Evolutionary conservation across 1,139 yeast species (phyloP).

Genomic region (Nematodospora anomalae): DNA sequence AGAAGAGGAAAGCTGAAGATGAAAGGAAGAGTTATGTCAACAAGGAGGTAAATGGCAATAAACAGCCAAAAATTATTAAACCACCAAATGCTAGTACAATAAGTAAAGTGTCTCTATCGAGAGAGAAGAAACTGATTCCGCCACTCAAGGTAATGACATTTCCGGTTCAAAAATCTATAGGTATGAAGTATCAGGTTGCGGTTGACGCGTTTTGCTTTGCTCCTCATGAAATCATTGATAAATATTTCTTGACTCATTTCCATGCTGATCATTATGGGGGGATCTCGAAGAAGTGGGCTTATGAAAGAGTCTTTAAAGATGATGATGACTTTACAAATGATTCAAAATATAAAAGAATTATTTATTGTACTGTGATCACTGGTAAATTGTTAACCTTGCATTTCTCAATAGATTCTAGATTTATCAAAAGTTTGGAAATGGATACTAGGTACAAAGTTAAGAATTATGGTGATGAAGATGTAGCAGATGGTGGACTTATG

Average conservation of each 20-base stretch:
- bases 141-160: conserved; percentile 53
- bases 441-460: conserved; percentile 37
- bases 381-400: conserved; percentile 53
- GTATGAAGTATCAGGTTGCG: conserved; percentile 36
- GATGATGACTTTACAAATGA: conserved; percentile 34
- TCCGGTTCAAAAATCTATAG: conserved; percentile 19
- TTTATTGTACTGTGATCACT: conserved; percentile 74
- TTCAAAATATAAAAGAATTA: conserved; percentile 41
- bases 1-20: conserved; percentile 20
- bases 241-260: conserved; percentile 75
- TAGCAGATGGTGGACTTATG: conserved; percentile 17
- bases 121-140: conserved; percentile 46
- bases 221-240: conserved; percentile 43
- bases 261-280: conserved; percentile 96
- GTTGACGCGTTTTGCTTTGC: conserved; percentile 71
- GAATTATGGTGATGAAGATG: conserved; percentile 13
- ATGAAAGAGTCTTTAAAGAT: conserved; percentile 37
- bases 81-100: conserved; percentile 22
- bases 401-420: conserved; percentile 56
- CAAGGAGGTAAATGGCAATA: conserved; percentile 11
- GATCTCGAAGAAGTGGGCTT: conserved; percentile 69
- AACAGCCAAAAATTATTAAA: conserved; percentile 18
- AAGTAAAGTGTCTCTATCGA: conserved; percentile 2
- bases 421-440: conserved; percentile 48
- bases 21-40: conserved; percentile 19